These are phyloP conservation scores for Kwoniella shivajii DNA, from an alignment of 1,284 basidiomycete genomes.

Conservation along the genomic window DNA sequence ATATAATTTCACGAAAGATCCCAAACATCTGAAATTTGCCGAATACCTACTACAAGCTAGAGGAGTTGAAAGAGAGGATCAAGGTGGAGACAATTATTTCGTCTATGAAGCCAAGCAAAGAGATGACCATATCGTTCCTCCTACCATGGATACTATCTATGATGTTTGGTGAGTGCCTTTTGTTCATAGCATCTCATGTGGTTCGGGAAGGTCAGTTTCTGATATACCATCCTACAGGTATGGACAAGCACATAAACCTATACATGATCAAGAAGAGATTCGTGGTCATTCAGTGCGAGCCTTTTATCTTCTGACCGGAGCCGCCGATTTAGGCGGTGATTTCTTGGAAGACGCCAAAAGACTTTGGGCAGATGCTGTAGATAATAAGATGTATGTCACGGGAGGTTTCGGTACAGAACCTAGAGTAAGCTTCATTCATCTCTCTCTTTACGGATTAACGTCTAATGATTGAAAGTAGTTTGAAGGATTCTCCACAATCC, in stretches of 20 bases:
- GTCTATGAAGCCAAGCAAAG: slow-evolving; percentile 29
- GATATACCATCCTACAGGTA: slow-evolving; percentile 27
- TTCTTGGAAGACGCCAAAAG: slow-evolving; percentile 28
- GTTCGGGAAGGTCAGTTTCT: not conserved
- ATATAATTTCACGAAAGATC: slow-evolving; percentile 34
- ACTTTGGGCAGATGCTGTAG: slow-evolving; percentile 27
- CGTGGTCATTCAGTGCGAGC: slow-evolving; percentile 34
- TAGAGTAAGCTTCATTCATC: slow-evolving; percentile 18
- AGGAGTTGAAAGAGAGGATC: slow-evolving; percentile 28
- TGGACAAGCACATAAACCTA: slow-evolving; percentile 32
- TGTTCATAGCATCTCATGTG: not conserved
- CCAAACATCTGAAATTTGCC: slow-evolving; percentile 31
- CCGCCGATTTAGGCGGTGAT: slow-evolving; percentile 28
- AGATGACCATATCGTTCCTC: slow-evolving; percentile 10
- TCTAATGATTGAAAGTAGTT: slow-evolving; percentile 2
- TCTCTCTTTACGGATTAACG: not conserved
- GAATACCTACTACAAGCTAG: slow-evolving; percentile 33
- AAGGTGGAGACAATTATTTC: slow-evolving; percentile 29
- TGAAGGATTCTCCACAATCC: slow-evolving; percentile 34
- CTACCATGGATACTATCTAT: slow-evolving; percentile 18
- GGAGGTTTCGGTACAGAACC: slow-evolving; percentile 43
- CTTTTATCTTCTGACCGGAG: slow-evolving; percentile 32
- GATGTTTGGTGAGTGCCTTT: slow-evolving; percentile 25
- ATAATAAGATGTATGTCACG: slow-evolving; percentile 40
- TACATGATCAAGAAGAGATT: slow-evolving; percentile 29